phyloP scores from a whole-genome alignment of 1,284 basidiomycete genomes.

The Fomitiporia mediterranea region DNA sequence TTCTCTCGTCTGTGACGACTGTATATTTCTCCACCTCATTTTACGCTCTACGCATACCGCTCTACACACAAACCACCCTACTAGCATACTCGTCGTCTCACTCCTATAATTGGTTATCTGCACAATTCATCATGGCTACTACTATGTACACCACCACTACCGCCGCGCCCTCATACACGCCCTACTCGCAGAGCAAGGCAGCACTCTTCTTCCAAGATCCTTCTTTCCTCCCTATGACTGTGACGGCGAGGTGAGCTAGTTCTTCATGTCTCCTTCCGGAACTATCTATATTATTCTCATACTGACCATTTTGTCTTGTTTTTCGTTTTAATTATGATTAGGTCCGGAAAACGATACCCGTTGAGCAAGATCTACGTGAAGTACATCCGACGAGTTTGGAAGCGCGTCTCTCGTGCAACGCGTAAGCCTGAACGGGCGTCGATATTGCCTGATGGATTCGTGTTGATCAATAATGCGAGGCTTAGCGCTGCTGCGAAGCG shows the following conservation, averaged over 20 bases:
- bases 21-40: background rate
- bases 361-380: conserved; percentile 33
- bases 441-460: conserved; percentile 49
- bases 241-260: background rate
- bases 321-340: too few relatives aligned
- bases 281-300: too few relatives aligned
- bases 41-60: background rate
- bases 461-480: conserved; percentile 43
- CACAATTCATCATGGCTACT: background rate
- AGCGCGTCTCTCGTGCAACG: conserved; percentile 48
- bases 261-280: background rate
- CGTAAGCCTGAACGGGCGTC: conserved; percentile 49
- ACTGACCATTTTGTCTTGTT: too few relatives aligned
- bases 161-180: conserved; percentile 1
- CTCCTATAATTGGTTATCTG: background rate
- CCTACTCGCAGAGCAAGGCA: conserved; percentile 3
- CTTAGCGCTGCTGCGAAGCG: conserved; percentile 33
- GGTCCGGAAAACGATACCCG: too few relatives aligned
- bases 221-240: background rate
- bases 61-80: background rate
- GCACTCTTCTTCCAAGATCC: conserved; percentile 5
- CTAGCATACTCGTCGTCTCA: background rate
- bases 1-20: conserved; percentile 9
- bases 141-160: conserved; percentile 3
- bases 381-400: conserved; percentile 58